phyloP scores from a whole-genome alignment of 257 asterid genomes.

The Gentiana macrophylla region DNA sequence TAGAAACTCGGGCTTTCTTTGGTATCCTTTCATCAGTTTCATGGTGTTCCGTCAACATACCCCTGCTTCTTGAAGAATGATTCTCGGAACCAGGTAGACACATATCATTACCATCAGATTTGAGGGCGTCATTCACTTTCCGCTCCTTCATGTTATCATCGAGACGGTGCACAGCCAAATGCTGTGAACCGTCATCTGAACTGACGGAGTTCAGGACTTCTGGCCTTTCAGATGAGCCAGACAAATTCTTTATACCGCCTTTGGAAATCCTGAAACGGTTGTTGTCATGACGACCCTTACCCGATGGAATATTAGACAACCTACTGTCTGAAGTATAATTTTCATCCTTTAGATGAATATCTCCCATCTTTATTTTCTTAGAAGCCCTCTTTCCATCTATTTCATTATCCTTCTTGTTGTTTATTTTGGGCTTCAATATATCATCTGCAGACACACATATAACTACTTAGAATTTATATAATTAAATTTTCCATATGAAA shows the following conservation, averaged over 20 bases:
- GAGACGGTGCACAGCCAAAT: conserved; percentile 30
- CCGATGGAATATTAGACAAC: conserved; percentile 34
- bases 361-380: conserved; percentile 61
- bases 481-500: too few relatives aligned
- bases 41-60: conserved; percentile 27
- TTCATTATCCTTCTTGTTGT: conserved; percentile 49
- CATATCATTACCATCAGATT: conserved; percentile 21
- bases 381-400: conserved; percentile 45
- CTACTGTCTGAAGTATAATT: conserved; percentile 45
- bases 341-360: conserved; percentile 34
- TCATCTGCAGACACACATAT: conserved; percentile 29
- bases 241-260: conserved; percentile 26
- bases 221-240: conserved; percentile 18
- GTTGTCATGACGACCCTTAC: conserved; percentile 29
- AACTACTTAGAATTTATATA: too few relatives aligned
- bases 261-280: conserved; percentile 24
- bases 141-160: conserved; percentile 48
- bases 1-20: conserved; percentile 66
- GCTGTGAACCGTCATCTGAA: conserved; percentile 37
- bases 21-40: conserved; percentile 49
- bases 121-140: conserved; percentile 36
- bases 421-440: conserved; percentile 28
- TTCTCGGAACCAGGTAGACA: conserved; percentile 22
- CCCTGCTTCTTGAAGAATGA: conserved; percentile 30
- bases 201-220: conserved; percentile 29